Evolutionary conservation across 2,329 filamentous ascomycete genomes (phyloP), one percentile per base, ranked within the genome.

Genomic region (Thyridium curvatum): DNA sequence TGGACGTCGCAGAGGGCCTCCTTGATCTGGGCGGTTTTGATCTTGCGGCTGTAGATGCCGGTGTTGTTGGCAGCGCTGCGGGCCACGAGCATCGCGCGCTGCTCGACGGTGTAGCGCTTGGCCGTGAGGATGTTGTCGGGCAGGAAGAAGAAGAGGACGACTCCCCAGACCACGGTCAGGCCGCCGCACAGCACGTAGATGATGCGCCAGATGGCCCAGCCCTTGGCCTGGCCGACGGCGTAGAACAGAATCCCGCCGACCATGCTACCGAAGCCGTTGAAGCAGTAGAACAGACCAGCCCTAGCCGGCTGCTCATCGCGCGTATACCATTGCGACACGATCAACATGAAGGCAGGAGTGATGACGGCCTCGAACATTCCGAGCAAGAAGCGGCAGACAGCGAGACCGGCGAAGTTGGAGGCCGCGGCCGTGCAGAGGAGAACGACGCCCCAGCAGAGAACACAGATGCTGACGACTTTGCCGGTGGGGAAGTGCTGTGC

Each of bases 1-100:
- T 69, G 64, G 2, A 55, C 42, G 43, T 69, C 66, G 3, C 46
- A 38, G 16, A 67, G 45, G 0, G 64, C 63, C 34, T 68, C 67
- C n/a, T 56, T 52, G 33, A 69, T 53, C 33, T 66, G 64, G 4
- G 54, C 48, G 31, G 50, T 51, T 41, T 58, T 64, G 48, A 68
- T 67, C 16, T 56, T 56, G 36, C 62, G 58, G 40, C 59, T 61
- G n/a, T 64, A 58, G 15, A 67, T 59, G n/a, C 64, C 63, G 1
- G 59, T 60, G 32, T 60, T 42, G 44, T 56, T 54, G 21, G 51
- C 46, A 15, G 49, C 44, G 34, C 53, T 55, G 18, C 60, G 51
- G n/a, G 29, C 35, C 3, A 35, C 18, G 31, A 41, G 32, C 4
- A 39, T 26, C 12, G 34, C 29, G 17, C 38, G 37, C 26, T 46